A percentile compares a stretch with the other conserved stretches of the same genome.
Conservation (phyloP, 2,329 filamentous ascomycete genomes). For the Penicillium sp. region DNA sequence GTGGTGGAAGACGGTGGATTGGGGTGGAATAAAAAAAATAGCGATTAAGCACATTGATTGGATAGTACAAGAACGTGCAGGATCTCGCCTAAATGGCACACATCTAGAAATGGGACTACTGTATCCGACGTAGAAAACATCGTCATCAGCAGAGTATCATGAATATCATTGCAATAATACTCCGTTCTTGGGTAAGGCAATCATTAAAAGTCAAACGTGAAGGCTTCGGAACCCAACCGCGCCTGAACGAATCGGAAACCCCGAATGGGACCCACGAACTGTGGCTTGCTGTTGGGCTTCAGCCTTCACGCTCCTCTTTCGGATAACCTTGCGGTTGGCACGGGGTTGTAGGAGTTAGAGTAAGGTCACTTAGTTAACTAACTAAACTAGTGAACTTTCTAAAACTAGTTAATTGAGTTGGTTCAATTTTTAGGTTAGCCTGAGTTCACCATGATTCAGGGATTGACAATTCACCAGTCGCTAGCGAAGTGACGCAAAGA, state of each 20-base stretch:
- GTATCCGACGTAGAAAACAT: not conserved
- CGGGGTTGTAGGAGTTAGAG: not conserved
- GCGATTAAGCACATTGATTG: not conserved
- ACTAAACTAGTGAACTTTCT: too few species aligned
- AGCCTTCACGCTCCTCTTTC: not conserved
- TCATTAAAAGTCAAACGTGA: not conserved
- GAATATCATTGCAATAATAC: not conserved
- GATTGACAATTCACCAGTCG: not conserved
- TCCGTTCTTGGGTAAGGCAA: not conserved
- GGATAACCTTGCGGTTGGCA: not conserved
- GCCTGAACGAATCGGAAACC: conserved; percentile 19
- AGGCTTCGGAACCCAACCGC: conserved; percentile 25
- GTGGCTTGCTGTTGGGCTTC: conserved; percentile 10
- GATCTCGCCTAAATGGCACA: not conserved
- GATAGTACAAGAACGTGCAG: not conserved
- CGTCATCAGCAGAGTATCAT: not conserved
- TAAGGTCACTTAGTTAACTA: too few species aligned
- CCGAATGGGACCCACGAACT: conserved; percentile 17
- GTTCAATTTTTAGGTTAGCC: not conserved
- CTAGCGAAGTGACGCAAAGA: not conserved
- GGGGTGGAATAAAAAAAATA: not conserved
- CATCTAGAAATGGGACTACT: not conserved
- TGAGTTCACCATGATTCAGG: not conserved
- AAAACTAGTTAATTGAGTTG: too few species aligned
- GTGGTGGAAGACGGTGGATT: not conserved